Base-by-base conservation (phyloP, 2,329 filamentous ascomycete genomes). In the Alternaria viburni region DNA sequence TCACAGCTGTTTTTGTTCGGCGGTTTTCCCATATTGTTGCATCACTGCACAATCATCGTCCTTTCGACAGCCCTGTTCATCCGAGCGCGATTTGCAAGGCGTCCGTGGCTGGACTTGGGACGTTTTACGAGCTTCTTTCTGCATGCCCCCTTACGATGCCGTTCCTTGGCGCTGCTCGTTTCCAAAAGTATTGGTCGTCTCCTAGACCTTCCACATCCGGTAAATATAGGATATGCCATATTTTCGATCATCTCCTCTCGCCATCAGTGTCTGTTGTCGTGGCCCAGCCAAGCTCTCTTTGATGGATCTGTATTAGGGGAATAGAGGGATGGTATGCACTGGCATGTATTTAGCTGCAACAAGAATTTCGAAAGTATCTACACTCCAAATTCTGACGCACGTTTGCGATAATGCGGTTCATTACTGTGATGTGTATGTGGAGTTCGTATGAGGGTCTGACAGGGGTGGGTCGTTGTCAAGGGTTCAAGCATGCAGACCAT, bases 131-230 rank as follows among this genome's bases (percentile, higher is more conserved):
- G 55, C 59, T 55, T 59, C 60, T 58, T 60, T 65, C 26, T 61
- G 49, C 61, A 68, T 68, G 68, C 67, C 69, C 66, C 69, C 67
- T 70, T 64, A 69, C 69, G 66, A 60, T 57, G 54, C 64, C 59
- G 61, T 66, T 54, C 59, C 59, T 57, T 64, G 66, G 60, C 65
- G 67, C 64, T 68, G 65, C 62, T 64, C 67, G 67, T 67, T 62
- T 43, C 57, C 70, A 79, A 79, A 79, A 79, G 76, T 77, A 77
- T 70, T 70, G 71, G 67, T 69, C 66, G 68, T 64, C 62, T 57
- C 61, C 68, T 68, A 66, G 65, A 67, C 50, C 57, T 59, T 64
- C 58, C 56, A 62, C 66, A 65, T 65, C 65, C 64, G 64, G 68
- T 66, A 71, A 74, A 67, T 58, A 61, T 64, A 69, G 65, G 62